These are phyloP conservation scores for Terfezia claveryi DNA, from an alignment of 495 filamentous ascomycete species.

Conservation along the genomic window DNA sequence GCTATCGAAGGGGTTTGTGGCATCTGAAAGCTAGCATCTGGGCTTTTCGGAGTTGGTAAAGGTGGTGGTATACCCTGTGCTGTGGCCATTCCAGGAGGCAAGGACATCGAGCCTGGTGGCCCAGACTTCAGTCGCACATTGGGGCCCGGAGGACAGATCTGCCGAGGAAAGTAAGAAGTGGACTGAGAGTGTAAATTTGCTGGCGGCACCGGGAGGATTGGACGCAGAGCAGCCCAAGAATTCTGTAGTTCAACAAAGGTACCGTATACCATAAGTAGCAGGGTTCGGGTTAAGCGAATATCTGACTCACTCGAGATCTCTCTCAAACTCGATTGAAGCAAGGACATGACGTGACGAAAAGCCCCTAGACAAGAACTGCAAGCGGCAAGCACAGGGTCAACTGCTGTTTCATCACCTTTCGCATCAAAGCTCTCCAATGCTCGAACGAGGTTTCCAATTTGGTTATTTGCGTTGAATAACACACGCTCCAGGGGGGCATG, in stretches of 20 bases:
- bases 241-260: slow-evolving; percentile 49
- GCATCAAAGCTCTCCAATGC: slow-evolving; percentile 16
- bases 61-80: slow-evolving; percentile 1
- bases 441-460: slow-evolving; percentile 14
- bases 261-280: slow-evolving; percentile 61
- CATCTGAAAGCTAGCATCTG: slow-evolving; percentile 9
- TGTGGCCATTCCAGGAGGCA: background rate
- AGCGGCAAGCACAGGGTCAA: slow-evolving; percentile 39
- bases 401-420: slow-evolving; percentile 13
- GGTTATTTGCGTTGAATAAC: slow-evolving; percentile 15
- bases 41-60: slow-evolving; percentile 7
- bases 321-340: slow-evolving; percentile 44
- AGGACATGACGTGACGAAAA: slow-evolving; percentile 51
- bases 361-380: slow-evolving; percentile 50
- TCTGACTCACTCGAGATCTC: slow-evolving; percentile 55
- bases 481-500: slow-evolving; percentile 14
- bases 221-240: slow-evolving; percentile 14
- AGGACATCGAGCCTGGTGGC: slow-evolving; percentile 2
- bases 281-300: slow-evolving; percentile 53
- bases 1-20: slow-evolving; percentile 6
- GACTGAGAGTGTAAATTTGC: background rate
- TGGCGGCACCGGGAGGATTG: slow-evolving; percentile 6
- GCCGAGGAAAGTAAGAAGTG: slow-evolving; percentile 1
- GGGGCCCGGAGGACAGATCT: background rate
- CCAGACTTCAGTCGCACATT: slow-evolving; percentile 7